Base-by-base conservation (phyloP, 257 asterid genomes). In the Nicotiana sylvestris region DNA sequence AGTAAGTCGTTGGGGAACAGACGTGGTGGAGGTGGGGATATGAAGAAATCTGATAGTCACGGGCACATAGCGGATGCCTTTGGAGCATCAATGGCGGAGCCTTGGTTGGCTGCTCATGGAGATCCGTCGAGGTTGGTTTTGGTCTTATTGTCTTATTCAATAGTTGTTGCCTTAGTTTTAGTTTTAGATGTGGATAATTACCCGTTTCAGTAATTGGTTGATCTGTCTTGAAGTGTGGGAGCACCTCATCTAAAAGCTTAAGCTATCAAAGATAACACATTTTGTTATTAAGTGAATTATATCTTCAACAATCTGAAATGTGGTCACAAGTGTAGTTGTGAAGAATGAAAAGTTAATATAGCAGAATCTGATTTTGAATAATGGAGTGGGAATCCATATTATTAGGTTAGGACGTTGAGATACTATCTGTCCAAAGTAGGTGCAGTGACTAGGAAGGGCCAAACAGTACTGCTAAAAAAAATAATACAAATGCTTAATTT, bases 101-200 rank as follows among this genome's bases (percentile, higher is more conserved):
- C 98, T 5, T 95, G 98, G 98, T 84, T 95, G 93, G 97, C 98
- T 89, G 95, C 98, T 67, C 98, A 95, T 84, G 98, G 94, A 27
- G 98, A 95, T 92, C 98, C 98, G 25, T 93, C 96, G 61, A 93
- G 98, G 98, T 95, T 81, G 68, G 89, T 82, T 82, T 81, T 81
- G 68, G 57, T 80, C 64, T 76, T 30, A 10, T 49, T 66, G 27
- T 30, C 81, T 85, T 68, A 65, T 17, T 74, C 27, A 49, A 46
- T 83, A 55, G 65, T 76, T 21, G 25, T 81, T 74, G 9, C 78
- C 61, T 66, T 80, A n/a, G 82, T 81, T 74, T 30, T 39, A 80
- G 29, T 81, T 70, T 13, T 51, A 61, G 37, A 10, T 27, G 81
- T 62, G 67, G 64, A 25, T 51, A 66, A 49, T 56, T 66, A 17